Evolutionary conservation across 192 early-diverging fungal species (phyloP), one percentile per base, ranked within the genome.

Genomic region (Coemansia sp.): DNA sequence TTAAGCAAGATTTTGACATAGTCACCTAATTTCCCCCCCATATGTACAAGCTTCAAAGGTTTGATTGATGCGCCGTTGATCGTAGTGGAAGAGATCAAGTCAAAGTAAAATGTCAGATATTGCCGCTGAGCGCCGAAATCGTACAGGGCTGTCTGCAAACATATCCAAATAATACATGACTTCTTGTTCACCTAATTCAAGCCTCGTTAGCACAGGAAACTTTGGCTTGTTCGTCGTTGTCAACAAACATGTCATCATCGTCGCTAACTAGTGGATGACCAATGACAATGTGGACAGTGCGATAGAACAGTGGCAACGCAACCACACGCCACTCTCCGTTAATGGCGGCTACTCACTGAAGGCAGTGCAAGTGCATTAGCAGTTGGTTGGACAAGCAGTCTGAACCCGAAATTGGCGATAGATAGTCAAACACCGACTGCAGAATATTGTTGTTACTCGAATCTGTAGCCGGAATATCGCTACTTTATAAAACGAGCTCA

Each of bases 1-100:
- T 80, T 61, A 75, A 75, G 47, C 72, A 53, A 4, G 69, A 71
- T 30, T 76, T 76, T 30, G 26, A 16, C 49, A 8, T 52, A 63
- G 14, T 44, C 4, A 49, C 21, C 26, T 26, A 14, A 28, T 28
- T 3, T 23, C 43, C 10, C 26, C 43, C 14, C 61, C 61, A 47
- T 47, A 47, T 47, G n/a, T 19, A 47, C 17, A 11, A 40, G 8
- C 9, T 40, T 40, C 11, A 40, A 8, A 40, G 11, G 11, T 40
- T 28, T 40, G 1, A 8, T 40, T 2, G 39, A 28, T 28, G 26
- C 26, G 26, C 26, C 26, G 26, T 28, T 28, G 26, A 28, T 28
- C 26, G 26, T 28, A 28, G 26, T 28, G 26, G 26, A 28, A 28
- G 26, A 28, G 26, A 28, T 28, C 26, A 28, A 28, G 26, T 28